Evolutionary conservation across 78 protist genomes (phyloP).

Genomic region (Speleostelium caveatum): DNA sequence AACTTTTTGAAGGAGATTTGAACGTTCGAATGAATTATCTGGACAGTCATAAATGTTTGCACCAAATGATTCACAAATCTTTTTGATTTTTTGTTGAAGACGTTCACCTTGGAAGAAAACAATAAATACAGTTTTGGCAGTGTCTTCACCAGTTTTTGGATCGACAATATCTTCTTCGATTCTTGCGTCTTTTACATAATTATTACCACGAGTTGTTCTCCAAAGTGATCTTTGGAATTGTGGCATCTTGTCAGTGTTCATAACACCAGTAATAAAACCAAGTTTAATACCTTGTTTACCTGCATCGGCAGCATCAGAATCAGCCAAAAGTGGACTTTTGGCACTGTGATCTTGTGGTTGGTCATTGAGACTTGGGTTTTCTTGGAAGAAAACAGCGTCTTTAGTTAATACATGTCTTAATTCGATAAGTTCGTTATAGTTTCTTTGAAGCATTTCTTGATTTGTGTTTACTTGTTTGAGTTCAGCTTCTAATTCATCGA

Average conservation of each 20-base stretch:
- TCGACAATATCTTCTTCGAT: constrained; percentile 79
- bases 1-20: constrained; percentile 69
- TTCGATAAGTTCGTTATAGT: constrained; percentile 83
- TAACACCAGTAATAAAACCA: constrained; percentile 87
- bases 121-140: constrained; percentile 86
- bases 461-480: constrained; percentile 81
- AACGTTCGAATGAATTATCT: constrained; percentile 77
- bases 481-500: constrained; percentile 83
- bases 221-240: constrained; percentile 90
- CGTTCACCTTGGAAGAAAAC: constrained; percentile 92
- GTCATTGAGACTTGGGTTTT: constrained; percentile 68
- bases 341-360: constrained; percentile 27
- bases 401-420: constrained; percentile 75
- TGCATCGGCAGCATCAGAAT: constrained; percentile 3
- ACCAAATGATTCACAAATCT: constrained; percentile 91
- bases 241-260: constrained; percentile 51
- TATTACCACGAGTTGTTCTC: constrained; percentile 95
- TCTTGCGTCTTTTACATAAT: constrained; percentile 78
- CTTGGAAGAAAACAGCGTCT: constrained; percentile 84
- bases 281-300: constrained; percentile 74
- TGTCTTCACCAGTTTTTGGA: constrained; percentile 64
- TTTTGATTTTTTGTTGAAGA: constrained; percentile 79
- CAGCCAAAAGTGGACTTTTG: constrained; percentile 38
- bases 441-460: constrained; percentile 79
- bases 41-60: constrained; percentile 92